phyloP scores from a whole-genome alignment of 495 filamentous ascomycete genomes.

The Xylaria cubensis region DNA sequence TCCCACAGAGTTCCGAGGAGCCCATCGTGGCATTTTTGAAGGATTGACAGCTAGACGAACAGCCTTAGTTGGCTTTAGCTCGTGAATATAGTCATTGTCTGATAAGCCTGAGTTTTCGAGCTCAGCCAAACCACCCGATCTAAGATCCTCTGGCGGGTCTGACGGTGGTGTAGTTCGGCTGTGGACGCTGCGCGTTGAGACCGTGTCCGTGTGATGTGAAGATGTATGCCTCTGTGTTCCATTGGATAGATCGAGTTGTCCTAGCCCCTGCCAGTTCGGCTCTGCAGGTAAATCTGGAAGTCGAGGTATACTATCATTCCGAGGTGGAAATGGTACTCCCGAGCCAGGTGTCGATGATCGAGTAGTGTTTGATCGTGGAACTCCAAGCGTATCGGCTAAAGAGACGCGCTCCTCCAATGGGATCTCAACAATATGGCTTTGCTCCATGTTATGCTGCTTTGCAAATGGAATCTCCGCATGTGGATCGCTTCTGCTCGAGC shows the following conservation, averaged over 20 bases:
- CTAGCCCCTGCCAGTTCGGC: conserved; percentile 5
- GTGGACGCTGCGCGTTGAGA: conserved; percentile 25
- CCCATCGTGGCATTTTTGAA: conserved; percentile 46
- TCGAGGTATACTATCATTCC: conserved; percentile 14
- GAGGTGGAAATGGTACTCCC: neutral
- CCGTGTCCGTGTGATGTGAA: conserved; percentile 22
- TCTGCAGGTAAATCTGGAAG: conserved; percentile 18
- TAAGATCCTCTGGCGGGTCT: conserved; percentile 20
- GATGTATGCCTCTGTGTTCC: neutral
- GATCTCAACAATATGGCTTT: conserved; percentile 14
- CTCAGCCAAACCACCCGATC: conserved; percentile 33
- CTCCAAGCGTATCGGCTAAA: neutral
- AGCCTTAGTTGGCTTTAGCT: conserved; percentile 40
- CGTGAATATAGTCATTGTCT: conserved; percentile 38
- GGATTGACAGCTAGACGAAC: conserved; percentile 45
- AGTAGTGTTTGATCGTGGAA: conserved; percentile 11
- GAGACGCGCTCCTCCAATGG: conserved; percentile 16
- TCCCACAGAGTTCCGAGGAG: conserved; percentile 43
- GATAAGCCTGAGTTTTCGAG: conserved; percentile 38
- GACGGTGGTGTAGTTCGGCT: conserved; percentile 25
- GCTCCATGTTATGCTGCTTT: neutral
- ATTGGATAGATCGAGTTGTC: conserved; percentile 11
- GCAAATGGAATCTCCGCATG: neutral
- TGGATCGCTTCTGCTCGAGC: neutral
- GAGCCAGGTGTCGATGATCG: conserved; percentile 18